phyloP scores from a whole-genome alignment of 2,329 filamentous ascomycete genomes.

The Penicillium sp. region DNA sequence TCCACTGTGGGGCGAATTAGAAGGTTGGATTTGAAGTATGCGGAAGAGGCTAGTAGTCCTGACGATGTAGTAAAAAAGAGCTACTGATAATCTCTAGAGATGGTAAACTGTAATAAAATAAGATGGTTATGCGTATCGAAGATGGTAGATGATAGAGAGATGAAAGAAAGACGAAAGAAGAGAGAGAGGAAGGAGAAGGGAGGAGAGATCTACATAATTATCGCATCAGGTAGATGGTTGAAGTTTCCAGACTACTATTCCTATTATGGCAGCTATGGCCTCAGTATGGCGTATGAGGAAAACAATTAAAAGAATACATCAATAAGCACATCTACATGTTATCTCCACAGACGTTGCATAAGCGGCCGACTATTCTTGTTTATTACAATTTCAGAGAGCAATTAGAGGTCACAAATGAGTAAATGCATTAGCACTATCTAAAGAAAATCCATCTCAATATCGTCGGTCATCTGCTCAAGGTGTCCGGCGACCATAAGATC shows the following conservation, averaged over 20 bases:
- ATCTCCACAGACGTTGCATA: no score
- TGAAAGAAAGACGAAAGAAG: not conserved
- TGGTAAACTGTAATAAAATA: not conserved
- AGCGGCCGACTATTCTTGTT: not conserved
- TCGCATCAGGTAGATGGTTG: not conserved
- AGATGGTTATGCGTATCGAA: not conserved
- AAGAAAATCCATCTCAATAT: constrained; percentile 3
- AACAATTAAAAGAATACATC: no score
- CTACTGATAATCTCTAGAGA: not conserved
- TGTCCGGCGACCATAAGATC: not conserved
- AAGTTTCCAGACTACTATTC: not conserved
- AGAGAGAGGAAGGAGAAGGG: not conserved
- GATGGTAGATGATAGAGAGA: not conserved
- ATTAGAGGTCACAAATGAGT: not conserved
- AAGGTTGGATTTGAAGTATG: no score
- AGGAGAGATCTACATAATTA: not conserved
- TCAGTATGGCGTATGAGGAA: not conserved
- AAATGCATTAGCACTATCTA: constrained; percentile 1
- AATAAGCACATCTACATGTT: no score
- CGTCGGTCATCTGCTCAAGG: not conserved
- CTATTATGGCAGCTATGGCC: not conserved
- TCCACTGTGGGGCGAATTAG: not conserved
- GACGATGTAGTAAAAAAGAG: not conserved
- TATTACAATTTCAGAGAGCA: not conserved
- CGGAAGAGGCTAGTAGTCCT: not conserved